Conservation (phyloP, 371 early-diverging fungal genomes). For the Chytridium lagenaria region DNA sequence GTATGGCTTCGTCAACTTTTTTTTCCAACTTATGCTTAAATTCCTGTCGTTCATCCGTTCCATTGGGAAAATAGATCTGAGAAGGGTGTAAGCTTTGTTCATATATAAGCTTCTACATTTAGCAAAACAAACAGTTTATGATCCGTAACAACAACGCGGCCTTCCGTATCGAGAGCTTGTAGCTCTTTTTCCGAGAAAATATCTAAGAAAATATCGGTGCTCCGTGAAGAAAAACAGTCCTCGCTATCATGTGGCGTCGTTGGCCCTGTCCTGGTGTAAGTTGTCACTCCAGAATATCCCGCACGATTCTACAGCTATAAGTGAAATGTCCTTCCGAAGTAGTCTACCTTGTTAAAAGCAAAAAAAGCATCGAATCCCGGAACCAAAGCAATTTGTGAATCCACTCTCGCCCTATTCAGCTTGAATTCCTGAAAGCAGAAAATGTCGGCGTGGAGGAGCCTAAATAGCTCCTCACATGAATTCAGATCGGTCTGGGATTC, state of each 20-base stretch:
- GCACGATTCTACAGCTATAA: neutral
- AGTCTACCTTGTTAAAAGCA: constrained; percentile 51
- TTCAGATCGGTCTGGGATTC: constrained; percentile 3
- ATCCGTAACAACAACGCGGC: constrained; percentile 81
- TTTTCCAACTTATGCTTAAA: constrained; percentile 55
- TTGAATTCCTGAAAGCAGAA: constrained; percentile 85
- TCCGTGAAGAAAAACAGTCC: constrained; percentile 64
- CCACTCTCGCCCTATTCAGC: constrained; percentile 63
- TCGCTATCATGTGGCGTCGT: constrained; percentile 61
- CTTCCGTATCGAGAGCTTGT: constrained; percentile 72
- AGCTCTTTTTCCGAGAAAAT: constrained; percentile 55
- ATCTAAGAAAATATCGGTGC: constrained; percentile 21
- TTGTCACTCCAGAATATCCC: constrained; percentile 82
- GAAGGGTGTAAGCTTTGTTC: neutral
- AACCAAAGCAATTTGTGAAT: constrained; percentile 68
- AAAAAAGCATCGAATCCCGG: constrained; percentile 80
- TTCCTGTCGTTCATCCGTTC: constrained; percentile 60
- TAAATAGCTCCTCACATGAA: constrained; percentile 46
- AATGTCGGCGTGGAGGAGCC: constrained; percentile 72
- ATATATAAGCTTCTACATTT: constrained; percentile 51
- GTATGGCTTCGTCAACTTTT: neutral
- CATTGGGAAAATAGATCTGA: constrained; percentile 76
- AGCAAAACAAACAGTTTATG: constrained; percentile 78
- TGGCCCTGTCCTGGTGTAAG: constrained; percentile 61
- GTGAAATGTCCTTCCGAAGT: neutral